Evolutionary conservation across 768 basidiomycete genomes (phyloP).

Genomic region (Pleurotus cornucopiae): DNA sequence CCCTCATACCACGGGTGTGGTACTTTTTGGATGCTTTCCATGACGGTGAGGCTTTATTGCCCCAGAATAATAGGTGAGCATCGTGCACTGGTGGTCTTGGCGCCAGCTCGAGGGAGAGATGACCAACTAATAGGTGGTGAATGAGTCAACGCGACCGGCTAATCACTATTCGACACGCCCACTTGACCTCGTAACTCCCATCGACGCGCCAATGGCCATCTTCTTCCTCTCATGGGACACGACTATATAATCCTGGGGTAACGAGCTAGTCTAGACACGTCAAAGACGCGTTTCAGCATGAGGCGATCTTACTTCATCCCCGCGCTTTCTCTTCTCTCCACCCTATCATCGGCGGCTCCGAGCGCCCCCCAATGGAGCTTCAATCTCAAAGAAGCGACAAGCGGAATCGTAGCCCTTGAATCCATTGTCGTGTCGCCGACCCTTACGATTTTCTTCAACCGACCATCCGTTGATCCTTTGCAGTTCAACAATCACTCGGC

Average conservation of each 20-base stretch:
- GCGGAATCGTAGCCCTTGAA: constrained; percentile 21
- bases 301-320: neutral
- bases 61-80: neutral
- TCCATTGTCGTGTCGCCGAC: constrained; percentile 23
- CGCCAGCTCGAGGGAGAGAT: neutral
- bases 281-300: neutral
- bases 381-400: constrained; percentile 18
- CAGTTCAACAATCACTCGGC: constrained; percentile 26
- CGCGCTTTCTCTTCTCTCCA: neutral
- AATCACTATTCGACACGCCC: neutral
- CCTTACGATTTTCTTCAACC: constrained; percentile 17
- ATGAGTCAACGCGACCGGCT: neutral
- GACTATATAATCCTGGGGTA: too few relatives aligned
- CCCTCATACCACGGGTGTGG: neutral
- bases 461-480: constrained; percentile 4
- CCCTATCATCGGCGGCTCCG: constrained; percentile 6
- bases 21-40: neutral
- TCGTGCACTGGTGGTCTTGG: neutral
- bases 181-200: neutral
- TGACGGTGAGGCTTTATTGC: neutral
- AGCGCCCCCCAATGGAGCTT: constrained; percentile 17
- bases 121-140: neutral
- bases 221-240: too few relatives aligned
- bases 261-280: too few relatives aligned
- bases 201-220: neutral